phyloP scores from a whole-genome alignment of 352 stramenopile species.

The Chloridella minuta region DNA sequence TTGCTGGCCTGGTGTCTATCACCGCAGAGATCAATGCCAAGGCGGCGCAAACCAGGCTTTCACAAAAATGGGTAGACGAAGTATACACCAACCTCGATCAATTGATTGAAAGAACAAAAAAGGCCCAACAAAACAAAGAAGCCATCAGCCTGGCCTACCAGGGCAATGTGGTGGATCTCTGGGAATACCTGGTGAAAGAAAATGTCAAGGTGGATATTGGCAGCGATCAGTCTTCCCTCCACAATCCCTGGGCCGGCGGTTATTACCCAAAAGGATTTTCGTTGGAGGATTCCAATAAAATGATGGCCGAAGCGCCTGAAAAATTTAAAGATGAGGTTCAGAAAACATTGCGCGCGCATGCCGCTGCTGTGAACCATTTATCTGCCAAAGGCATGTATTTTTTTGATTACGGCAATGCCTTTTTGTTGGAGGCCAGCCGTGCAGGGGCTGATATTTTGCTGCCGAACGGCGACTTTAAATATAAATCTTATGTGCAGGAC shows the following conservation, averaged over 20 bases:
- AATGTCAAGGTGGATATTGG: constrained; percentile 41
- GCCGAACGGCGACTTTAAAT: constrained; percentile 34
- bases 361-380: constrained; percentile 37
- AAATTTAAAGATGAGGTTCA: constrained; percentile 40
- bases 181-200: constrained; percentile 33
- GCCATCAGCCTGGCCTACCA: constrained; percentile 39
- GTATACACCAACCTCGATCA: constrained; percentile 31
- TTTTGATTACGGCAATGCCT: constrained; percentile 56
- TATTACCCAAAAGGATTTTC: constrained; percentile 45
- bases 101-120: constrained; percentile 24
- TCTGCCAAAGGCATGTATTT: constrained; percentile 39
- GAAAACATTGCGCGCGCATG: constrained; percentile 35
- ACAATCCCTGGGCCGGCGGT: constrained; percentile 49
- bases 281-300: constrained; percentile 36
- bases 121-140: constrained; percentile 28
- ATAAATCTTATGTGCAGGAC: constrained; percentile 48
- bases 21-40: constrained; percentile 38
- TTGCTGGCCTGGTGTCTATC: constrained; percentile 40
- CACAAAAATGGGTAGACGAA: constrained; percentile 45
- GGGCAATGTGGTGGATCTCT: constrained; percentile 44
- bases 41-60: constrained; percentile 40
- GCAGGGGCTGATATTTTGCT: constrained; percentile 37
- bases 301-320: constrained; percentile 35
- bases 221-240: constrained; percentile 45
- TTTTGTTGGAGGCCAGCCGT: constrained; percentile 37